Base-by-base conservation (phyloP, 129 eudicot species). In the Smallanthus sonchifolius region DNA sequence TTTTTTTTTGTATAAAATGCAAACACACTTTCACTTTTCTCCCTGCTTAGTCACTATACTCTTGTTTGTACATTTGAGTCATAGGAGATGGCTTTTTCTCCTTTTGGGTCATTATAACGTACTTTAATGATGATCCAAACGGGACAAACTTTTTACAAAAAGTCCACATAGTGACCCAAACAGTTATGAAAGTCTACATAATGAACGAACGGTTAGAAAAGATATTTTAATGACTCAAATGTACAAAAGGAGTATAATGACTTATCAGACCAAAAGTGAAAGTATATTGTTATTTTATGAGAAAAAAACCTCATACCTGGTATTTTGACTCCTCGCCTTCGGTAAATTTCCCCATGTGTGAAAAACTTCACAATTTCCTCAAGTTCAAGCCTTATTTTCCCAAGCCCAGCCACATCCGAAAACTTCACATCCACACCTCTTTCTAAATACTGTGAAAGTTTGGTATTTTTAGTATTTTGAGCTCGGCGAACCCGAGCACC, bases 341-440 rank as follows among this genome's bases (percentile, higher is more conserved):
- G 89, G 78, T 94, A 94, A 79, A 94, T 86, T 57, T 94, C 98
- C 54, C 97, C 97, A 55, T 94, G 97, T 40, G 98, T 94, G 73
- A 94, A 94, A 70, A 94, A 94, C 77, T 90, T 94, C 37, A 94
- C 98, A 79, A 94, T 82, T 79, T 94, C 98, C 80, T 94, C 98
- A 42, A 94, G 91, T 80, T 94, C 98, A 69, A 88, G 85, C 42
- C 96, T 74, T 44, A 94, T 94, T 82, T 94, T 94, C 44, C 98
- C 98, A 49, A 94, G 97, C 57, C 98, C 98, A 5, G 98, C 98
- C 72, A 94, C 98, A 84, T 94, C 98, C 20, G 96, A 35, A 65
- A 94, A 94, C 89, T 90, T 94, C 81, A 94, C 98, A 82, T 94
- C 98, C 57, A 86, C 81, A 10, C 78, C 91, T 83, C 85, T 85